Conservation (phyloP, 2,329 filamentous ascomycete genomes). For the Fonsecaea erecta region DNA sequence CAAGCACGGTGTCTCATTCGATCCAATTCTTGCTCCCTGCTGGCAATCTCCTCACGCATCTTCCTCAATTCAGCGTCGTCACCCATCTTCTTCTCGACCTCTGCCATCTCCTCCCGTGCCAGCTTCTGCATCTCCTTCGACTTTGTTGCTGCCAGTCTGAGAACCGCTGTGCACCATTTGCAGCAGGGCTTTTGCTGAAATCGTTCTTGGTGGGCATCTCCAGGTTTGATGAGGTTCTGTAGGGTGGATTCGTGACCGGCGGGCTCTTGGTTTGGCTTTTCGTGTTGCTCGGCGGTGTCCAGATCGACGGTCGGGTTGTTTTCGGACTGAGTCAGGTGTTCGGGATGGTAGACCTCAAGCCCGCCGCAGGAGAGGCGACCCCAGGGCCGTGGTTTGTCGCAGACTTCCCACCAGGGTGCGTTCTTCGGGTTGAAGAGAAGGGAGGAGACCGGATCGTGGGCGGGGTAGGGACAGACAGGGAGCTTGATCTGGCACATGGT, state of each 20-base stretch:
- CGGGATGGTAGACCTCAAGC: constrained; percentile 26
- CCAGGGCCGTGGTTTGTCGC: constrained; percentile 28
- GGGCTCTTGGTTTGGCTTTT: background rate
- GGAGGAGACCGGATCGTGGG: constrained; percentile 27
- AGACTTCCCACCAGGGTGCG: constrained; percentile 20
- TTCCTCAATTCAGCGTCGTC: constrained; percentile 15
- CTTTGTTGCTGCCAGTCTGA: constrained; percentile 29
- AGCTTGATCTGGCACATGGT: constrained; percentile 32
- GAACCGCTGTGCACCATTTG: constrained; percentile 26
- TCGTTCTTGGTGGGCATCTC: background rate
- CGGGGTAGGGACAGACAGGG: constrained; percentile 28
- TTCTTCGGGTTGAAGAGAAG: constrained; percentile 28
- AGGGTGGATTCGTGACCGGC: background rate
- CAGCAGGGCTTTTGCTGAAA: constrained; percentile 18
- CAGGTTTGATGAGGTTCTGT: constrained; percentile 4
- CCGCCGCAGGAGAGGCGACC: constrained; percentile 31
- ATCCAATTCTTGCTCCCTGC: constrained; percentile 20
- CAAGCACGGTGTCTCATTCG: constrained; percentile 25
- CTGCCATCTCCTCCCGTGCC: constrained; percentile 19
- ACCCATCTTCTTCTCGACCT: constrained; percentile 25
- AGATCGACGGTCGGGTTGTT: constrained; percentile 13
- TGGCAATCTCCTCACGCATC: constrained; percentile 18
- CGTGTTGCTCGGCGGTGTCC: constrained; percentile 1
- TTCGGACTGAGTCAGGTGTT: background rate
- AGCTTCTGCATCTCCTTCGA: constrained; percentile 28